Conservation (phyloP, 805 yeast genomes). For the Yamadazyma takamatsuzukensis region DNA sequence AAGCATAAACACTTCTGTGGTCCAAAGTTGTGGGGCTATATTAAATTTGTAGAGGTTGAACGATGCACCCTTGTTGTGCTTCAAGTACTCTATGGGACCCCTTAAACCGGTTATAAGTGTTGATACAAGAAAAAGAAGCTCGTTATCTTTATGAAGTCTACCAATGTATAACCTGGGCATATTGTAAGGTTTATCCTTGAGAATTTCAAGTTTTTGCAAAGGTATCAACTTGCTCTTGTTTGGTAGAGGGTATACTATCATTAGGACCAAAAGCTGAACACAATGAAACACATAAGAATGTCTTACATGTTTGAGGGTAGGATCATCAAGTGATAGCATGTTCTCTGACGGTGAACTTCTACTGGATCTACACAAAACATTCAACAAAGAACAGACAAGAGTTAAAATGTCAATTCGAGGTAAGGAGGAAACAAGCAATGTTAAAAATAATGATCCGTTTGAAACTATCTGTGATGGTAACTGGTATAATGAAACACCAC, state of each 20-base stretch:
- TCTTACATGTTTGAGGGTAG: constrained; percentile 32
- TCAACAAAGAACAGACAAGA: constrained; percentile 67
- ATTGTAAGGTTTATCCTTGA: constrained; percentile 40
- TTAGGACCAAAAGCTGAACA: constrained; percentile 56
- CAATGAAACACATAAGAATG: constrained; percentile 49
- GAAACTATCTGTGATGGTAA: constrained; percentile 38
- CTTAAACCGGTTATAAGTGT: constrained; percentile 48
- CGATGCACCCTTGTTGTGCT: constrained; percentile 7
- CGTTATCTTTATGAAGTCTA: constrained; percentile 51
- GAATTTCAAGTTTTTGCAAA: constrained; percentile 1
- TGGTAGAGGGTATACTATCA: constrained; percentile 66
- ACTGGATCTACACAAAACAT: constrained; percentile 54
- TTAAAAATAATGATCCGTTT: constrained; percentile 59
- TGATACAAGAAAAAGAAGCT: constrained; percentile 46
- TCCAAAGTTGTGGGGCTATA: constrained; percentile 39
- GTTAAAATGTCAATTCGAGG: constrained; percentile 48
- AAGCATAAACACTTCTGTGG: constrained; percentile 56
- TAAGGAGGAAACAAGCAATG: constrained; percentile 48
- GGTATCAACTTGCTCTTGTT: constrained; percentile 1
- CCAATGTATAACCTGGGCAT: constrained; percentile 50
- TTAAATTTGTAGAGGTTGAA: constrained; percentile 13
- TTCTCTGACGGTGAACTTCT: constrained; percentile 36
- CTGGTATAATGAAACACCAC: constrained; percentile 59
- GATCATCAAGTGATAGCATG: constrained; percentile 34
- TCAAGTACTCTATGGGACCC: constrained; percentile 35